These are phyloP conservation scores for Calocybe indica DNA, from an alignment of 768 basidiomycete species.

Conservation along the genomic window DNA sequence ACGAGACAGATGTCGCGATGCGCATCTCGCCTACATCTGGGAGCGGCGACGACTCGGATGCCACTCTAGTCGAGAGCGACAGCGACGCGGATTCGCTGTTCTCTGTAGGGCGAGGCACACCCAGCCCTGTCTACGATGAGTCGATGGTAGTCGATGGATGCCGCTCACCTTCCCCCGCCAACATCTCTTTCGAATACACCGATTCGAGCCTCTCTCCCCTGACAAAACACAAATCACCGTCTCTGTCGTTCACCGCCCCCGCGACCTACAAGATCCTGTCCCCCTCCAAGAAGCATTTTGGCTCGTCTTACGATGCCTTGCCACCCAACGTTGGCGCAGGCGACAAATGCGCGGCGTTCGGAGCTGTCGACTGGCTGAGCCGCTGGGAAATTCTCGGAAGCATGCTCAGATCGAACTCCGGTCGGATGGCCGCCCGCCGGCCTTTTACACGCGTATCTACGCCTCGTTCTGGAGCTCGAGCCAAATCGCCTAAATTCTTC, in stretches of 20 bases:
- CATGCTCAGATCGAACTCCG: constrained; percentile 19
- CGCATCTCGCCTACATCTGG: constrained; percentile 26
- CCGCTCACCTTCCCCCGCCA: constrained; percentile 4
- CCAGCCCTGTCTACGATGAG: constrained; percentile 6
- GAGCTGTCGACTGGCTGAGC: constrained; percentile 46
- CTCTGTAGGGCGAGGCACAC: constrained; percentile 9
- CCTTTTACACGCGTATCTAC: not conserved
- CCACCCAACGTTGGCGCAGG: constrained; percentile 4
- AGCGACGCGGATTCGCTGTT: constrained; percentile 24
- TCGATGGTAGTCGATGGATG: not conserved
- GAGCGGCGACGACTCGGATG: constrained; percentile 47
- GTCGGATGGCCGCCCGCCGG: constrained; percentile 10
- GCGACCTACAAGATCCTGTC: not conserved
- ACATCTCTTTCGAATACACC: not conserved
- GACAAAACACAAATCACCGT: not conserved
- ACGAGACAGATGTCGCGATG: constrained; percentile 22
- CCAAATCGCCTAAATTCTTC: constrained; percentile 15
- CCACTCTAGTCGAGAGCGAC: constrained; percentile 51
- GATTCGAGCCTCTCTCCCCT: not conserved
- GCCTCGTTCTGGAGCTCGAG: constrained; percentile 1
- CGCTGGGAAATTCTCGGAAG: constrained; percentile 49
- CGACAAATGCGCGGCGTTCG: constrained; percentile 10
- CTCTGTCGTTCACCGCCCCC: too few species aligned
- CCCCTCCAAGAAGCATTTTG: not conserved
- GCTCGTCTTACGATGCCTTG: constrained; percentile 3